A percentile compares a stretch with the other conserved stretches of the same genome.
Evolutionary conservation across 371 early-diverging fungal species (phyloP).

Genomic region (Apophysomyces variabilis): DNA sequence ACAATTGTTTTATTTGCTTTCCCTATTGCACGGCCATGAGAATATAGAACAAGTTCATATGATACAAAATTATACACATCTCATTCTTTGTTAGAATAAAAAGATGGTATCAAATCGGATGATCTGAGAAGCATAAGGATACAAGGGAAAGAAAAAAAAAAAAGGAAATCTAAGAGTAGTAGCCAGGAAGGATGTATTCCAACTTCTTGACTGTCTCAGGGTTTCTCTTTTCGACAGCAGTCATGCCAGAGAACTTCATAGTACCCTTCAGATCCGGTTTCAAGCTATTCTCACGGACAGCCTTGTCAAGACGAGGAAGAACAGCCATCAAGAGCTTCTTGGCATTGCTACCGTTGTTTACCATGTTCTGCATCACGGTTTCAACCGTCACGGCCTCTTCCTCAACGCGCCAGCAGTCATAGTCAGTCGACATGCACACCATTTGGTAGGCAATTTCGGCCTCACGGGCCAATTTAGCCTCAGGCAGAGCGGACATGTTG

Average conservation of each 20-base stretch:
- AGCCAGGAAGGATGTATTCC: slow-evolving; percentile 83
- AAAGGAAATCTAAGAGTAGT: slow-evolving; percentile 49
- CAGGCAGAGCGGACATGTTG: slow-evolving; percentile 97
- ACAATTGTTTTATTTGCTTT: too few species aligned
- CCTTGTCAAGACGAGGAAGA: slow-evolving; percentile 76
- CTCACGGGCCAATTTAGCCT: slow-evolving; percentile 96
- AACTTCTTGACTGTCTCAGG: slow-evolving; percentile 74
- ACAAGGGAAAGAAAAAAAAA: too few species aligned
- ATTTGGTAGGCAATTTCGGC: slow-evolving; percentile 97
- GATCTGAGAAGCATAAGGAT: too few species aligned
- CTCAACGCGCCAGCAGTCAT: slow-evolving; percentile 95
- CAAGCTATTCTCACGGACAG: slow-evolving; percentile 52
- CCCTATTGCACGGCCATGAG: background rate
- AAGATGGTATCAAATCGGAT: too few species aligned
- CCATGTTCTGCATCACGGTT: slow-evolving; percentile 90
- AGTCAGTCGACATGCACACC: slow-evolving; percentile 99
- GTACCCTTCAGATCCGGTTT: slow-evolving; percentile 68
- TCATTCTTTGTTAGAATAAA: background rate
- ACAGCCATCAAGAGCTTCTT: slow-evolving; percentile 77
- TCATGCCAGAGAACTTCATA: slow-evolving; percentile 80
- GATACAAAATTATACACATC: background rate
- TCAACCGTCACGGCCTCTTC: slow-evolving; percentile 94
- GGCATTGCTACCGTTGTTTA: slow-evolving; percentile 85
- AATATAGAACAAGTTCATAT: slow-evolving; percentile 3
- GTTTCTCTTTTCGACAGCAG: slow-evolving; percentile 72